A percentile compares a stretch with the other conserved stretches of the same genome.
Evolutionary conservation across 192 early-diverging fungal genomes (phyloP).

Genomic region (Backusella luteola): DNA sequence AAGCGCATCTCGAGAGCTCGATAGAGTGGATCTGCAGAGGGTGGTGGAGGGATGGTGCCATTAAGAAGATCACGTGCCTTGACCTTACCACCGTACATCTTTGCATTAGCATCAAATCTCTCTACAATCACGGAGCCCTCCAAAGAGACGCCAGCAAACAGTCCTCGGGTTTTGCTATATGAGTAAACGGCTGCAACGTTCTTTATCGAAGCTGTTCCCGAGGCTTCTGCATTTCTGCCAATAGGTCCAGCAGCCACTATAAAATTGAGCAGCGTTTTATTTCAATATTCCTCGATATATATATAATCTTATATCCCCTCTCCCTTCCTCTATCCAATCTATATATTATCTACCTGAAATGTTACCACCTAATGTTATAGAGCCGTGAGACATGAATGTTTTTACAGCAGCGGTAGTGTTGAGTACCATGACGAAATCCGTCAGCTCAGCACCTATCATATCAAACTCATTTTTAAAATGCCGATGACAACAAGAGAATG

Average conservation of each 20-base stretch:
- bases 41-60: constrained; percentile 71
- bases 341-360: constrained; percentile 46
- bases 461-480: background rate
- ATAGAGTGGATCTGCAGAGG: constrained; percentile 74
- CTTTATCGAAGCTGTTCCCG: constrained; percentile 60
- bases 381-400: constrained; percentile 83
- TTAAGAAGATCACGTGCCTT: constrained; percentile 77
- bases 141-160: constrained; percentile 80
- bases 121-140: constrained; percentile 75
- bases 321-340: background rate
- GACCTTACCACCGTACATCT: constrained; percentile 88
- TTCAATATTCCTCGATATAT: background rate
- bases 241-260: constrained; percentile 82
- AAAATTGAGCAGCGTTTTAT: background rate
- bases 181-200: constrained; percentile 87
- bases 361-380: constrained; percentile 87
- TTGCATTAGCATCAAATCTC: constrained; percentile 94
- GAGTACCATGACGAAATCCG: constrained; percentile 89
- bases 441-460: constrained; percentile 72
- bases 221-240: constrained; percentile 86
- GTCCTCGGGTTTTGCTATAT: constrained; percentile 85
- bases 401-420: constrained; percentile 85
- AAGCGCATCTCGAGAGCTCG: constrained; percentile 54
- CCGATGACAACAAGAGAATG: background rate
- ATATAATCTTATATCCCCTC: background rate